Percentiles rank a stretch among this genome's conserved stretches.
These are phyloP conservation scores for Gomphus bonarii DNA, from an alignment of 1,284 basidiomycete species.

Conservation along the genomic window DNA sequence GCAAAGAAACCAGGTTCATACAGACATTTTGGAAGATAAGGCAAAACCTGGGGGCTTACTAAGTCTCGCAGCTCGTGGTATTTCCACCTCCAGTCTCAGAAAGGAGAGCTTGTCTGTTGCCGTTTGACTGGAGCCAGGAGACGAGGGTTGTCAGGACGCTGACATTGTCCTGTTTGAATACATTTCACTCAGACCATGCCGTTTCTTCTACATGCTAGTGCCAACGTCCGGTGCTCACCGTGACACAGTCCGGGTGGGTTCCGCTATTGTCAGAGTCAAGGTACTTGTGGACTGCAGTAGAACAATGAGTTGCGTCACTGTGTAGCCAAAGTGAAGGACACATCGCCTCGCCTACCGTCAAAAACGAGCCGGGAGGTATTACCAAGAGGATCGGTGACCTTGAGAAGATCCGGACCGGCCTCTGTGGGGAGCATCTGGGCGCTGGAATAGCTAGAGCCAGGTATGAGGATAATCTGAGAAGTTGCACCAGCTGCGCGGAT, in stretches of 20 bases:
- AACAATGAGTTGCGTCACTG: conserved; percentile 14
- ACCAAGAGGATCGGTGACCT: conserved; percentile 45
- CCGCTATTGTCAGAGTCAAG: conserved; percentile 50
- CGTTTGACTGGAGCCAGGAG: conserved; percentile 35
- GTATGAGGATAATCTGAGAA: conserved; percentile 37
- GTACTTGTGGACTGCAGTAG: conserved; percentile 54
- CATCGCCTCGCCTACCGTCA: conserved; percentile 32
- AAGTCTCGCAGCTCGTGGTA: conserved; percentile 35
- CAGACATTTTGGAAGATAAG: not conserved
- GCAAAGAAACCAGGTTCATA: not conserved
- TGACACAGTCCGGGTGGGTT: conserved; percentile 38
- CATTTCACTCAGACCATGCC: not conserved
- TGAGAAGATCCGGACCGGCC: conserved; percentile 38
- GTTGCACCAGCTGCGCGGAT: conserved; percentile 38
- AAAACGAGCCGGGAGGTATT: conserved; percentile 41
- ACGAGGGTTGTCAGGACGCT: conserved; percentile 35
- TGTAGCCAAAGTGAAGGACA: not conserved
- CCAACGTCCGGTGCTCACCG: conserved; percentile 20
- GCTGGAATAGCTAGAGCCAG: conserved; percentile 35
- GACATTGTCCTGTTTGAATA: conserved; percentile 31
- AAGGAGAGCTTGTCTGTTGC: conserved; percentile 44
- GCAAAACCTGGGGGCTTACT: conserved; percentile 26
- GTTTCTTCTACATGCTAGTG: not conserved
- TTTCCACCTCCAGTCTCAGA: conserved; percentile 51
- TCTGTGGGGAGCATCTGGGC: conserved; percentile 40